Percentiles rank a stretch among this genome's conserved stretches.
Conservation (phyloP, 768 basidiomycete species). For the Suillus variegatus region DNA sequence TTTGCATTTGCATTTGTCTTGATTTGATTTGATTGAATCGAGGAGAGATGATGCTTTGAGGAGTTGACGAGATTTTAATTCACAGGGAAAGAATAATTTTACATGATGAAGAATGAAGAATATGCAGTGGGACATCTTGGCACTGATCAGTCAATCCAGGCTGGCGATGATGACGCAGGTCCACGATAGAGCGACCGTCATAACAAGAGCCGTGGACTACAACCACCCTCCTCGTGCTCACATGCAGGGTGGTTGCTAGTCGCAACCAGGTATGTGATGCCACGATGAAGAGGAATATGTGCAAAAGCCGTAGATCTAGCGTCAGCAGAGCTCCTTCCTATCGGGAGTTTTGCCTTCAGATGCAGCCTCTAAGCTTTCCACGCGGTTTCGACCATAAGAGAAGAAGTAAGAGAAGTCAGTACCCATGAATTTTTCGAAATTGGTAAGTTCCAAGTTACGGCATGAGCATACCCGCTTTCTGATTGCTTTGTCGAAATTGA, state of each 20-base stretch:
- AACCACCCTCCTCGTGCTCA: background rate
- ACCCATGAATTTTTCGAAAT: slow-evolving; percentile 16
- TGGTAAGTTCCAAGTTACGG: slow-evolving; percentile 19
- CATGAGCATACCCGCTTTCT: slow-evolving; percentile 23
- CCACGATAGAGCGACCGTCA: background rate
- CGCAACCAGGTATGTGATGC: background rate
- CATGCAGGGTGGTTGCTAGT: background rate
- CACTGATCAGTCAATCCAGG: background rate
- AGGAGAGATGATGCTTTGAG: background rate
- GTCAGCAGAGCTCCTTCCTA: background rate
- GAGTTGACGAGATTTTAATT: background rate
- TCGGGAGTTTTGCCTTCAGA: background rate
- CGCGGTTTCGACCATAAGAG: background rate
- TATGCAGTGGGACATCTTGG: background rate
- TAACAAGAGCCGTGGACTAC: background rate
- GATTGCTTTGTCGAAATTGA: slow-evolving; percentile 34
- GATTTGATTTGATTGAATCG: background rate
- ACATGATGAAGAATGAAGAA: background rate
- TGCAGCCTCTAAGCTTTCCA: background rate
- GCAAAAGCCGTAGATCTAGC: background rate
- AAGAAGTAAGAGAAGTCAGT: slow-evolving; percentile 9
- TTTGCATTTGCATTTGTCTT: background rate
- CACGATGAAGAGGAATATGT: background rate
- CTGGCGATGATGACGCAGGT: too few relatives aligned
- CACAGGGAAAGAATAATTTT: too few relatives aligned